phyloP scores from a whole-genome alignment of 768 basidiomycete genomes.

The Suillus subalutaceus region DNA sequence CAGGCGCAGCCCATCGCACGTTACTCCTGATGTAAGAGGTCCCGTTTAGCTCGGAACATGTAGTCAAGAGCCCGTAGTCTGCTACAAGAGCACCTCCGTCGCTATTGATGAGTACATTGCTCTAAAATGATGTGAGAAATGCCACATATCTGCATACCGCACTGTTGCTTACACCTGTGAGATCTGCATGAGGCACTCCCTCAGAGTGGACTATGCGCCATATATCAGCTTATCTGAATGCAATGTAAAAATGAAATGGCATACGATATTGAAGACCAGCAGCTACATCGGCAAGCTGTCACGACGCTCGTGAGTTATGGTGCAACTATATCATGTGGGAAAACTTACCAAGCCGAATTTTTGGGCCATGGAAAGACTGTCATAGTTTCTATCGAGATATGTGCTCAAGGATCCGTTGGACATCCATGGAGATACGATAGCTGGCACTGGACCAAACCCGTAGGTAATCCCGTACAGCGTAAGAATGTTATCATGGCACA shows the following conservation, averaged over 20 bases:
- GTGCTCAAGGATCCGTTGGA: slow-evolving; percentile 19
- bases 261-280: slow-evolving; percentile 13
- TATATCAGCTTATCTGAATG: not conserved
- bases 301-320: not conserved
- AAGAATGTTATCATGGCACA: slow-evolving; percentile 43
- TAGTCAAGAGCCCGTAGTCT: slow-evolving; percentile 3
- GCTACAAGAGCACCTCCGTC: not conserved
- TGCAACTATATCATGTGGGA: not conserved
- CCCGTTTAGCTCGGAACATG: not conserved
- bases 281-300: slow-evolving; percentile 13
- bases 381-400: slow-evolving; percentile 17
- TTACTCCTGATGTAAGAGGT: slow-evolving; percentile 25
- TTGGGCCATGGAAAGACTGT: not conserved
- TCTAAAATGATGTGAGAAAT: not conserved
- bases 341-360: slow-evolving; percentile 7
- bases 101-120: not conserved
- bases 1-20: slow-evolving; percentile 34
- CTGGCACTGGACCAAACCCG: slow-evolving; percentile 21
- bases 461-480: slow-evolving; percentile 38
- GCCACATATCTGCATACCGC: not conserved
- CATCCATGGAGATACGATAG: slow-evolving; percentile 25
- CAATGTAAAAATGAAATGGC: not conserved
- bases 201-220: not conserved
- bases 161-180: slow-evolving; percentile 1
- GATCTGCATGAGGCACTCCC: not conserved